Base-by-base conservation (phyloP, 352 stramenopile species). In the Phytopythium montanum region DNA sequence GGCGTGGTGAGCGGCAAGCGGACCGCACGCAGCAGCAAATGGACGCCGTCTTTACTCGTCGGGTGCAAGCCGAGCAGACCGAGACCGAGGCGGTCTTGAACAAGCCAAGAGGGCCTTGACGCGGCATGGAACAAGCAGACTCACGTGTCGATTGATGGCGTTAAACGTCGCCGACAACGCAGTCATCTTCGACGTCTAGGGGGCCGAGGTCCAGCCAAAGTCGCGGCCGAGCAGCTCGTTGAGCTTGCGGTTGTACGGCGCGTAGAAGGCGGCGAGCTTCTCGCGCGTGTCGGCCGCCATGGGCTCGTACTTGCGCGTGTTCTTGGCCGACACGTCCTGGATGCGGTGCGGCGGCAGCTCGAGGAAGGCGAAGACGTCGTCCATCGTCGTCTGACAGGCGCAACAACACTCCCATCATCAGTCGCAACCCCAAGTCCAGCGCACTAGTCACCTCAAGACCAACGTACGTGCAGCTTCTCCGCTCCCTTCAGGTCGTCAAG, bases 401-500 rank as follows among this genome's bases (percentile, higher is more conserved):
- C 2, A 8, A 55, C 59, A 36, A 60, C 29, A 61, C 34, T 51
- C 62, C 3, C 52, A 62, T 54, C 21, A 36, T 10, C 28, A 56
- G 3, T 14, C 13, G 28, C 5, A 53, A 26, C 12, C 57, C 9
- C 36, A 33, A 28, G n/a, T n/a, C n/a, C 4, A 54, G 12, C 14
- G 42, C 14, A 65, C 28, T n/a, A n/a, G 16, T n/a, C 10, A 29
- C 36, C 9, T 39, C 33, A 38, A 16, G 1, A 21, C 31, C 12
- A 52, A 79, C 70, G 58, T 75, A 88, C 74, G 44, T 93, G 75
- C 31, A 93, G 68, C 25, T 75, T 73, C 3, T 88, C 61, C 0
- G 70, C 62, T 6, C 67, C 87, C 73, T 90, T 94, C 75, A 98
- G 97, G 28, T 98, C 92, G 56, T 99, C 96, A 36, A 99, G 73